These are phyloP conservation scores for Balansia obtecta DNA, from an alignment of 2,329 filamentous ascomycete species.

Conservation along the genomic window DNA sequence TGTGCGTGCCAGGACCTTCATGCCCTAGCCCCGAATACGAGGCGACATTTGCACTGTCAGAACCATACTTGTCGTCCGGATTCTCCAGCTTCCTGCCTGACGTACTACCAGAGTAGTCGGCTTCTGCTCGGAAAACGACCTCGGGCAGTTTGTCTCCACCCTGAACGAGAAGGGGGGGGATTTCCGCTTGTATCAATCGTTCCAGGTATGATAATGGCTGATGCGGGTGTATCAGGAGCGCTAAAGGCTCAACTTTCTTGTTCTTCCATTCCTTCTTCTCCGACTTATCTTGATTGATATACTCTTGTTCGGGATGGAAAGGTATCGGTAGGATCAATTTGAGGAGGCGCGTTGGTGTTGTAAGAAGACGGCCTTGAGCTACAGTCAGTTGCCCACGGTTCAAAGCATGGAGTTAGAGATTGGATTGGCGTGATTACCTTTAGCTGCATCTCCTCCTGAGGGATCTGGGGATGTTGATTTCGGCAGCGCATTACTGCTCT, in stretches of 20 bases:
- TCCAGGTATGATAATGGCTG: constrained; percentile 87
- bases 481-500: constrained; percentile 36
- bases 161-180: constrained; percentile 56
- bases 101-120: constrained; percentile 42
- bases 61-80: constrained; percentile 17
- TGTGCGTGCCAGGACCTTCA: constrained; percentile 34
- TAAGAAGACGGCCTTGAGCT: constrained; percentile 55
- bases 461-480: constrained; percentile 17
- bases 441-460: constrained; percentile 14
- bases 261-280: constrained; percentile 18
- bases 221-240: constrained; percentile 75
- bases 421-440: constrained; percentile 14
- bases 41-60: constrained; percentile 53
- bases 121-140: constrained; percentile 70
- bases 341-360: constrained; percentile 66
- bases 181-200: constrained; percentile 75
- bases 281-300: constrained; percentile 29
- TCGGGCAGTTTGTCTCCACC: constrained; percentile 57
- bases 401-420: background rate
- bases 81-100: background rate
- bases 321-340: constrained; percentile 68
- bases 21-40: constrained; percentile 60
- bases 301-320: constrained; percentile 25
- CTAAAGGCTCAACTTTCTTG: constrained; percentile 59
- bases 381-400: background rate